Percentiles rank a stretch among this genome's conserved stretches.
Evolutionary conservation across 2,329 filamentous ascomycete species (phyloP).

Genomic region (Ophidiomyces ophidiicola): DNA sequence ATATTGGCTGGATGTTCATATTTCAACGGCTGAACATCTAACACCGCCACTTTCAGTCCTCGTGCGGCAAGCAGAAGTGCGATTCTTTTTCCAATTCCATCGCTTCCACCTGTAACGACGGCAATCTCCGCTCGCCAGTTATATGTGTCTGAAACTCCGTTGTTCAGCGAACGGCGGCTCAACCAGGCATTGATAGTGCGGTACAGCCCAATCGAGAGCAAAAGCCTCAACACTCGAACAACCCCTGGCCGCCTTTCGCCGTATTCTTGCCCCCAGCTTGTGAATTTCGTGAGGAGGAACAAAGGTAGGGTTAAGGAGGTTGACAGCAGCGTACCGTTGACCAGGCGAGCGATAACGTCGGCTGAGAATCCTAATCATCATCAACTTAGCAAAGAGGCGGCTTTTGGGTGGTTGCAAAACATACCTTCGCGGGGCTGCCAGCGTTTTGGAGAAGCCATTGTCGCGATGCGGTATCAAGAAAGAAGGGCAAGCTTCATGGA

Average conservation of each 20-base stretch:
- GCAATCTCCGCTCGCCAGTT: conserved; percentile 57
- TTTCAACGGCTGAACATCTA: conserved; percentile 55
- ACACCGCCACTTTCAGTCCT: conserved; percentile 55
- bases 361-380: conserved; percentile 38
- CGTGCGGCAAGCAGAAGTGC: conserved; percentile 53
- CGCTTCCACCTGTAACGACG: conserved; percentile 61
- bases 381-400: conserved; percentile 11
- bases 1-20: conserved; percentile 35
- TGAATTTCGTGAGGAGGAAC: conserved; percentile 51
- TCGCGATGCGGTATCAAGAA: background rate
- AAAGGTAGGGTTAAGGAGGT: conserved; percentile 53
- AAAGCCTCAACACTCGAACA: conserved; percentile 41
- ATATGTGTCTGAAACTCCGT: conserved; percentile 26
- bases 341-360: conserved; percentile 47
- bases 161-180: conserved; percentile 40
- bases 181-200: conserved; percentile 41
- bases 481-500: background rate
- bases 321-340: conserved; percentile 52
- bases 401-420: background rate
- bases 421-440: conserved; percentile 27
- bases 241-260: conserved; percentile 41
- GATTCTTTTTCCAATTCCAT: conserved; percentile 58
- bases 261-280: conserved; percentile 47
- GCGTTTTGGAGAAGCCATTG: conserved; percentile 5
- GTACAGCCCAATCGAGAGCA: conserved; percentile 43